Evolutionary conservation across 495 filamentous ascomycete species (phyloP).

Genomic region (Tuber microsphaerosporum): DNA sequence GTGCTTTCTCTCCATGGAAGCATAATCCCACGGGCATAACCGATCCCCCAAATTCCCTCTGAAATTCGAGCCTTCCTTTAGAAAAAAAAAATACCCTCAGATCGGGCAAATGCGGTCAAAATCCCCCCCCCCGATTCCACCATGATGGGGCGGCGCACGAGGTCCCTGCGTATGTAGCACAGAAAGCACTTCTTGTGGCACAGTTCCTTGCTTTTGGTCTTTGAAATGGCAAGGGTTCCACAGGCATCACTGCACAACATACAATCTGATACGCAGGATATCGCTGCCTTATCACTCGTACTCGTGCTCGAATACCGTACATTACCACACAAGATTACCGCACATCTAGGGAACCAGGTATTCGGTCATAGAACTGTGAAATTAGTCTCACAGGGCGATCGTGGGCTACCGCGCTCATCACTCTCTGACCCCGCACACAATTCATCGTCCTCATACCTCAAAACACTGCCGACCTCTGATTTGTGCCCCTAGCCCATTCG

Average conservation of each 20-base stretch:
- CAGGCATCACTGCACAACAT: slow-evolving; percentile 1
- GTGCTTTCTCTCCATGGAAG: neutral
- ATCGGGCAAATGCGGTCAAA: neutral
- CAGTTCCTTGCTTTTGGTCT: neutral
- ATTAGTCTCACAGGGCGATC: neutral
- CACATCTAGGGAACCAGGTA: neutral
- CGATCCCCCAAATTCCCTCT: neutral
- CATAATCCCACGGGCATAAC: neutral
- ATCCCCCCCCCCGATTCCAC: neutral
- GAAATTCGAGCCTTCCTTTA: neutral
- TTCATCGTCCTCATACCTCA: neutral
- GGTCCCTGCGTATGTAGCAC: neutral
- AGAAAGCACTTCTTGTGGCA: neutral
- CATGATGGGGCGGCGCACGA: neutral
- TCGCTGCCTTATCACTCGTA: neutral
- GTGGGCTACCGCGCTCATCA: neutral
- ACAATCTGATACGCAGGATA: neutral
- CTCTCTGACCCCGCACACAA: neutral
- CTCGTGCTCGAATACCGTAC: neutral
- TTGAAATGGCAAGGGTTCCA: neutral
- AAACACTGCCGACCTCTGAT: neutral
- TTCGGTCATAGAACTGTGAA: neutral
- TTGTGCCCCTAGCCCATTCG: neutral
- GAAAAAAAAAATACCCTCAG: neutral
- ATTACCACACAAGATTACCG: neutral